A percentile compares a stretch with the other conserved stretches of the same genome.
phyloP scores from a whole-genome alignment of 1,284 basidiomycete genomes.

The Pseudozyma sp. region DNA sequence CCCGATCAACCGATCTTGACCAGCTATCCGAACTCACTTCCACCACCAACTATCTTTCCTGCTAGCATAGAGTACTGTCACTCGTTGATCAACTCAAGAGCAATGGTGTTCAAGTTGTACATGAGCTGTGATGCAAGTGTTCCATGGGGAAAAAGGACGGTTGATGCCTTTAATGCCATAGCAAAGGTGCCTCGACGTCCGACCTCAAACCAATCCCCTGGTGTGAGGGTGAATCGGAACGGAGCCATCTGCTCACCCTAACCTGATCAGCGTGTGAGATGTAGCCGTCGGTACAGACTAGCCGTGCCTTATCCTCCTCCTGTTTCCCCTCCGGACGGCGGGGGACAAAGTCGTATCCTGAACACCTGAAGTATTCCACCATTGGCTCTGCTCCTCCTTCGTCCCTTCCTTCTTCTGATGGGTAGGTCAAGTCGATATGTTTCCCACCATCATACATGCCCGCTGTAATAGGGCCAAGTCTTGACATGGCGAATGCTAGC shows the following conservation, averaged over 20 bases:
- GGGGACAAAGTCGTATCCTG: conserved; percentile 77
- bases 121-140: too few species aligned
- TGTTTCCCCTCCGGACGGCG: neutral
- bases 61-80: too few species aligned
- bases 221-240: too few species aligned
- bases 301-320: conserved; percentile 3
- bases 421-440: conserved; percentile 54
- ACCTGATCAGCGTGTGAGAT: conserved; percentile 3
- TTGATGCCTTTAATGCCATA: too few species aligned
- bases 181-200: too few species aligned
- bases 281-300: conserved; percentile 41
- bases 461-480: conserved; percentile 35
- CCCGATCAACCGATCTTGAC: too few species aligned
- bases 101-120: too few species aligned
- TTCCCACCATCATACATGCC: conserved; percentile 61
- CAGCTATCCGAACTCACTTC: too few species aligned
- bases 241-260: conserved; percentile 14
- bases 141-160: too few species aligned
- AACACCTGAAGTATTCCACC: conserved; percentile 84
- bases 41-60: too few species aligned
- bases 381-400: conserved; percentile 70
- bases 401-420: neutral
- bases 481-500: conserved; percentile 27
- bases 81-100: too few species aligned
- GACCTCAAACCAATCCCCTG: too few species aligned